Conservation (phyloP, 768 basidiomycete species). For the Boletellus sp. region DNA sequence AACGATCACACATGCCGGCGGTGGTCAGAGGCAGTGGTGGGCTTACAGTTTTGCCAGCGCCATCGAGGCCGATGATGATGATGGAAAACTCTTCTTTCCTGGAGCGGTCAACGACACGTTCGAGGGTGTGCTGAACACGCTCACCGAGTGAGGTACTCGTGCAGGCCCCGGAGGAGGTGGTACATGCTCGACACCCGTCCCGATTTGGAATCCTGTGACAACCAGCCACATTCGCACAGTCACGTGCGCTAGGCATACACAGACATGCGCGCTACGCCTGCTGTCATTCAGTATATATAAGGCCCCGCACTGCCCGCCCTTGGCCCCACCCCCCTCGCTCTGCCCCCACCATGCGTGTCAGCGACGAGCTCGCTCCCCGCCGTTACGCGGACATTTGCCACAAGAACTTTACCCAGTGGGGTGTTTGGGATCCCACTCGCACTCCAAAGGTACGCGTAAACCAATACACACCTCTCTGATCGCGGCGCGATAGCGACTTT, state of each 20-base stretch:
- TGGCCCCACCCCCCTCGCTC: background rate
- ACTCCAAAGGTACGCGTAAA: conserved; percentile 2
- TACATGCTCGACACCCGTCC: conserved; percentile 71
- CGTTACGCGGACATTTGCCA: conserved; percentile 9
- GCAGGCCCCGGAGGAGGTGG: conserved; percentile 87
- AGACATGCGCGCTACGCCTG: conserved; percentile 1
- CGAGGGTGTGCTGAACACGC: background rate
- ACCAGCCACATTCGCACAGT: too few relatives aligned
- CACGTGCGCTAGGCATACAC: background rate
- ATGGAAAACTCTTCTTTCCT: conserved; percentile 91
- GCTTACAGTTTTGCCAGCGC: conserved; percentile 84
- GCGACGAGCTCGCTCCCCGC: conserved; percentile 1
- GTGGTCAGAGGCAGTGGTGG: background rate
- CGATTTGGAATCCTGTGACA: too few relatives aligned
- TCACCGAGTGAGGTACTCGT: conserved; percentile 84
- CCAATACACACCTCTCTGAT: background rate
- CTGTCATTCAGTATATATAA: background rate
- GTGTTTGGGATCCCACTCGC: conserved; percentile 5
- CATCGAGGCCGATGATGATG: conserved; percentile 90
- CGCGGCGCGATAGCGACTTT: background rate
- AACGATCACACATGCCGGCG: background rate
- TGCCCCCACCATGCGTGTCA: background rate
- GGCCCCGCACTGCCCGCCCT: background rate
- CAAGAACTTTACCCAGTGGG: conserved; percentile 3
- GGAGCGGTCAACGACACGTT: conserved; percentile 8